These are phyloP conservation scores for Acer yangbiense DNA, from an alignment of 345 rosid species.

Conservation along the genomic window DNA sequence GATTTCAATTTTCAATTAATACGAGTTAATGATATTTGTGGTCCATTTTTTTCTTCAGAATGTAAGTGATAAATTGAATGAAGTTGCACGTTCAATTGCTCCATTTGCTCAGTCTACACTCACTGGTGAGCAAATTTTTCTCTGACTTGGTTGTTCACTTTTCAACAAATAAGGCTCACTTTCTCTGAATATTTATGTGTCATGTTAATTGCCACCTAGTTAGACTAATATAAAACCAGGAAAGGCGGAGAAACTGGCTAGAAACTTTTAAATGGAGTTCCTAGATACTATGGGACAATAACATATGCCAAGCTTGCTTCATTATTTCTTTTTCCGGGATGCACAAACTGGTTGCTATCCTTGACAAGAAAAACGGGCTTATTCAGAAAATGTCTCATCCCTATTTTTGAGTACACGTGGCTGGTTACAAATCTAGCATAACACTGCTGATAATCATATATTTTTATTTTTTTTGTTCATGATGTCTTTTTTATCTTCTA, in stretches of 20 bases:
- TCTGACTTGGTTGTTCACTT: neutral
- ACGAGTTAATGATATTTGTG: constrained; percentile 1
- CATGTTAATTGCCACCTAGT: neutral
- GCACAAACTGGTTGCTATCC: neutral
- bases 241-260: neutral
- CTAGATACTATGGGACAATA: neutral
- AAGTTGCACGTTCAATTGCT: constrained; percentile 53
- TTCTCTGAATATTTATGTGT: neutral
- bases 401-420: neutral
- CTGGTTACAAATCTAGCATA: neutral
- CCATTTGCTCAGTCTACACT: constrained; percentile 23
- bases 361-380: neutral
- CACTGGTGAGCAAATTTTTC: constrained; percentile 42
- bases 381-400: neutral
- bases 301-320: neutral
- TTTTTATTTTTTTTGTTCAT: no score
- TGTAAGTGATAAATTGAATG: constrained; percentile 51
- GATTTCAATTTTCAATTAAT: neutral
- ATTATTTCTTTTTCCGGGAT: neutral
- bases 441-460: neutral
- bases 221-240: neutral
- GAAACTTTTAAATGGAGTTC: neutral
- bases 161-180: neutral
- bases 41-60: constrained; percentile 29
- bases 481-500: neutral